Percentiles rank a stretch among this genome's conserved stretches.
These are phyloP conservation scores for Saitoella complicata DNA, from an alignment of 805 yeast species.

Conservation along the genomic window DNA sequence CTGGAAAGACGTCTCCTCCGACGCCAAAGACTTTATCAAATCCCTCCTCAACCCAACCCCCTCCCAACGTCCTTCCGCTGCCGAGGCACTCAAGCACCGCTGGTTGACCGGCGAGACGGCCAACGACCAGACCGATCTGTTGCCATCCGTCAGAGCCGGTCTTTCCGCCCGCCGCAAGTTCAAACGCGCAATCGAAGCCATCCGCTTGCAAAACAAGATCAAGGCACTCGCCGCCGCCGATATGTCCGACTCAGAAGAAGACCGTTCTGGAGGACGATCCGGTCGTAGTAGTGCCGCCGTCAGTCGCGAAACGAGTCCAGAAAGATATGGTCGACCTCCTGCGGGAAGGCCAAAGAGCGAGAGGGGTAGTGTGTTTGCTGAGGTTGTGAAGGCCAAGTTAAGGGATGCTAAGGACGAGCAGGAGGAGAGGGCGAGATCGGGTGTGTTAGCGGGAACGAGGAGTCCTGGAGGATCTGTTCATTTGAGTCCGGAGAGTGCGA, in stretches of 20 bases:
- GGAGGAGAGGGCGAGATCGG: too few relatives aligned
- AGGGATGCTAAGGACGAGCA: too few relatives aligned
- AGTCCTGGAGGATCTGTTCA: too few relatives aligned
- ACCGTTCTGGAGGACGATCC: too few relatives aligned
- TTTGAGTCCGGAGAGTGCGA: too few relatives aligned
- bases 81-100: slow-evolving; percentile 45
- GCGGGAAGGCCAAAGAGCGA: too few relatives aligned
- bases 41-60: slow-evolving; percentile 57
- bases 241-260: slow-evolving; percentile 33
- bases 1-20: slow-evolving; percentile 68
- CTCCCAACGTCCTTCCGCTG: slow-evolving; percentile 42
- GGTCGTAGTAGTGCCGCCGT: too few relatives aligned
- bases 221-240: slow-evolving; percentile 43
- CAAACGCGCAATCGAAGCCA: slow-evolving; percentile 71
- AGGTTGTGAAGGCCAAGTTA: too few relatives aligned
- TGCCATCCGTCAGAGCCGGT: slow-evolving; percentile 64
- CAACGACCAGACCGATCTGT: slow-evolving; percentile 39
- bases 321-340: too few relatives aligned
- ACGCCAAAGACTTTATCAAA: slow-evolving; percentile 65
- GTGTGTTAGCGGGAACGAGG: too few relatives aligned
- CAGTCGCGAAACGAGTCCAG: too few relatives aligned
- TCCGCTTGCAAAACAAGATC: slow-evolving; percentile 65
- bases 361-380: too few relatives aligned
- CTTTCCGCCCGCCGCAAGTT: slow-evolving; percentile 74
- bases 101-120: slow-evolving; percentile 44